Percentiles rank a stretch among this genome's conserved stretches.
These are phyloP conservation scores for Ciborinia camelliae DNA, from an alignment of 2,329 filamentous ascomycete genomes.

Conservation along the genomic window DNA sequence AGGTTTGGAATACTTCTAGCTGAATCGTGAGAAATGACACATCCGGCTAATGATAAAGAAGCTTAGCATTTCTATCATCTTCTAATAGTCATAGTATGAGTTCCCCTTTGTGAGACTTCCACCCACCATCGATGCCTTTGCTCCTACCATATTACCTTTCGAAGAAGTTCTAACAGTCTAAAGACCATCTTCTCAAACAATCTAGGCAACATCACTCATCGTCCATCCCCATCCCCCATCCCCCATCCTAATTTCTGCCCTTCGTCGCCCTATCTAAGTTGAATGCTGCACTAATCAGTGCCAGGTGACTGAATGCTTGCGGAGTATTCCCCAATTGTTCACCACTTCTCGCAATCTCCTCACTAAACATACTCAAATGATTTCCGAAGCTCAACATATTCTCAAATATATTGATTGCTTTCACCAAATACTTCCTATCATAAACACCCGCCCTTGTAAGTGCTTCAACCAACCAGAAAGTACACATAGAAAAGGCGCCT, in stretches of 20 bases:
- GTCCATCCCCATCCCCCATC: background rate
- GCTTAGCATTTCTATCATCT: background rate
- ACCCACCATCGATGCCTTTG: background rate
- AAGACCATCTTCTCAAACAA: background rate
- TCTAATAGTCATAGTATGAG: background rate
- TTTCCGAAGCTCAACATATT: conserved; percentile 76
- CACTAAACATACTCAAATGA: conserved; percentile 73
- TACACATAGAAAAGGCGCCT: conserved; percentile 78
- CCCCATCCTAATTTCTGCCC: background rate
- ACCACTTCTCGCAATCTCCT: conserved; percentile 71
- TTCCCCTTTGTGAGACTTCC: background rate
- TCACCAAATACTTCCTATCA: conserved; percentile 59
- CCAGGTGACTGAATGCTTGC: conserved; percentile 74
- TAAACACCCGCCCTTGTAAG: conserved; percentile 66
- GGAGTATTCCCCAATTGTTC: conserved; percentile 79
- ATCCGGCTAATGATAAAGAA: background rate
- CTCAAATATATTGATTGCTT: conserved; percentile 68
- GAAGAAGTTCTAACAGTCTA: background rate
- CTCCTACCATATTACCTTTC: background rate
- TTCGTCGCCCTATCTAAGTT: conserved; percentile 58
- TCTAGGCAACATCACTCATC: background rate
- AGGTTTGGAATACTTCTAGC: background rate
- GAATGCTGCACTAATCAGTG: conserved; percentile 73
- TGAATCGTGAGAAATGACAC: background rate
- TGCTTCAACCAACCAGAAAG: conserved; percentile 78